Conservation (phyloP, 306 rosid species). For the Macrotyloma uniflorum region DNA sequence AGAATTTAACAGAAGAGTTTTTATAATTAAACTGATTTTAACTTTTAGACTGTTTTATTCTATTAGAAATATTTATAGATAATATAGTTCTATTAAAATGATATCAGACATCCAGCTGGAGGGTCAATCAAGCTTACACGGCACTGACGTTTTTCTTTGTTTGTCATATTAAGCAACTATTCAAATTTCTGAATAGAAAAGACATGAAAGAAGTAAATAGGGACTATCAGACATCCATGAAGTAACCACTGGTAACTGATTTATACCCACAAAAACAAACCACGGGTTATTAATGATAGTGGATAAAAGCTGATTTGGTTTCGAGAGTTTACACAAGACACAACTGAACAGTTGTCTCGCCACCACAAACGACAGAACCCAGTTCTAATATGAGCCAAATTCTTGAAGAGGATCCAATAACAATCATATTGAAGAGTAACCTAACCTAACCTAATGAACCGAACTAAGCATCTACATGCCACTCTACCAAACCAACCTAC, state of each 20-base stretch:
- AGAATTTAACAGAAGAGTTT: too few relatives aligned
- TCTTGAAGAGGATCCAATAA: background rate
- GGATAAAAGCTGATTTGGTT: background rate
- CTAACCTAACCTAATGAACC: background rate
- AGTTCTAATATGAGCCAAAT: background rate
- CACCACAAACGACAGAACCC: background rate
- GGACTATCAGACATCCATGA: background rate
- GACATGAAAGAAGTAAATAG: background rate
- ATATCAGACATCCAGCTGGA: background rate
- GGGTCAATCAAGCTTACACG: background rate
- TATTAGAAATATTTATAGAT: too few relatives aligned
- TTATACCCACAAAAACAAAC: background rate
- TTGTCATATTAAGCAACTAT: background rate
- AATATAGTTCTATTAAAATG: too few relatives aligned
- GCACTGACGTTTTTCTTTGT: background rate
- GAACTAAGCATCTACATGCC: constrained; percentile 14
- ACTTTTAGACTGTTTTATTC: too few relatives aligned
- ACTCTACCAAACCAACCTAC: background rate
- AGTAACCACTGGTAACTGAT: background rate
- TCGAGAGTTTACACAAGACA: background rate
- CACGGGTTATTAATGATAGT: background rate
- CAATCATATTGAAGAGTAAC: background rate
- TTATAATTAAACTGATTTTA: too few relatives aligned
- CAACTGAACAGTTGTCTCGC: background rate
- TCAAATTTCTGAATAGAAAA: background rate